phyloP scores from a whole-genome alignment of 23 red algal species.

The Chondrus crispus region DNA sequence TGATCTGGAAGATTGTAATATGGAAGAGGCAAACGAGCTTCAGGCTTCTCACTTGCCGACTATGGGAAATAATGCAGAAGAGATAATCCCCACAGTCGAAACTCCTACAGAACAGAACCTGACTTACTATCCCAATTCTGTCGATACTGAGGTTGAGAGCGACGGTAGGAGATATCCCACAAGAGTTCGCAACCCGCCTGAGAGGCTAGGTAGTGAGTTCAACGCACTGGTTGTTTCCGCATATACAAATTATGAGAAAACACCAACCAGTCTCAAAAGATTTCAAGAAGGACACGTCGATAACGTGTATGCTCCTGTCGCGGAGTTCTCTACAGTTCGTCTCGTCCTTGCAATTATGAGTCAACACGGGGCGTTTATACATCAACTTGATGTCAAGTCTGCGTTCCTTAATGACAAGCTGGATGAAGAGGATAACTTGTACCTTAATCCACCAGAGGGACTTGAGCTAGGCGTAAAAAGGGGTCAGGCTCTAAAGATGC shows the following conservation, averaged over 20 bases:
- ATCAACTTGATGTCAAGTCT: slow-evolving; percentile 1
- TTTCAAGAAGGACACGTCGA: not conserved
- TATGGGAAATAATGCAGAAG: not conserved
- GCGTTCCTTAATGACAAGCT: not conserved
- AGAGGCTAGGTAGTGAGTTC: too few relatives aligned
- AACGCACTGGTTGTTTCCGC: too few relatives aligned
- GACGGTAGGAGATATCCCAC: too few relatives aligned
- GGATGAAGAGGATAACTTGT: not conserved
- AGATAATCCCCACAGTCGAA: not conserved
- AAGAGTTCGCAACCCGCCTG: too few relatives aligned
- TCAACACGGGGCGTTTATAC: not conserved
- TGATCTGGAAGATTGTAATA: too few relatives aligned
- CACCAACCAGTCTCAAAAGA: not conserved
- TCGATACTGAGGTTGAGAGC: too few relatives aligned
- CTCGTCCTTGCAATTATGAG: not conserved
- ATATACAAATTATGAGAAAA: too few relatives aligned
- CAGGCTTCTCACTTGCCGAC: not conserved
- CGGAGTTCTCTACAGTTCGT: not conserved
- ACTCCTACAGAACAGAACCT: too few relatives aligned
- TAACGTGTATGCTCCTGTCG: not conserved
- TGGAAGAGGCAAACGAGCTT: too few relatives aligned
- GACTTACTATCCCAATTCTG: too few relatives aligned
- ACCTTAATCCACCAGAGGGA: not conserved
- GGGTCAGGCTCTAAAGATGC: not conserved
- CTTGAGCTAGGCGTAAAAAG: not conserved